Evolutionary conservation across 1,284 basidiomycete species (phyloP), one percentile per base, ranked within the genome.

Genomic region (Ceratobasidium sp.): DNA sequence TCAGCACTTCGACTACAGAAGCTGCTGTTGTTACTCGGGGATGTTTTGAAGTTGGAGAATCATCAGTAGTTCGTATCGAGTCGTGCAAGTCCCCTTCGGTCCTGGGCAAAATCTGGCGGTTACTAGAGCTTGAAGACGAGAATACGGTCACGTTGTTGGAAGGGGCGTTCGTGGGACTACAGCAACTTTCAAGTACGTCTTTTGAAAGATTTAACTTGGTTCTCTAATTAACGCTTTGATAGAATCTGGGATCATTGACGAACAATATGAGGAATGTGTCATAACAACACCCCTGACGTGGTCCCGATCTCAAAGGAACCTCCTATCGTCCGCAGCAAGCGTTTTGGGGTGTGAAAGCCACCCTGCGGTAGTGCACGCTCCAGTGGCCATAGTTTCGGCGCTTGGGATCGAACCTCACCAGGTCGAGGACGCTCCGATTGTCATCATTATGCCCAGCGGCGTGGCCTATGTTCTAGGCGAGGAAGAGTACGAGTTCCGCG

Each of bases 391-490:
- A 14, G 41, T 35, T 28, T 28, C 16, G 8, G 63, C 46, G 16
- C 18, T 67, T 13, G 9, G 26, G 7, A 35, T 54, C 18, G 18
- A 52, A 9, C 23, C 50, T 14, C 3, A 26, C 8, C 30, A 54
- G 16, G 8, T 67, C n/a, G 63, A 67, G 26, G 63, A 67, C 3
- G 6, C n/a, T n/a, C 16, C 50, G 18, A 38, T 35, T 7, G 49
- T 43, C 13, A n/a, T 67, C 18, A 21, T 67, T 26, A n/a, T 28
- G 5, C 63, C 63, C 32, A 50, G 26, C n/a, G 50, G 50, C 21
- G 7, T 38, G 16, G 54, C 63, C n/a, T 67, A 67, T 28, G 28
- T 67, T 9, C 63, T 67, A 3, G 63, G 50, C 41, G 63, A 67
- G 21, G 44, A 50, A n/a, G 47, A 52, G 5, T 18, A n/a, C 38